Evolutionary conservation across 371 early-diverging fungal species (phyloP).

Genomic region (Mortierella sp.): DNA sequence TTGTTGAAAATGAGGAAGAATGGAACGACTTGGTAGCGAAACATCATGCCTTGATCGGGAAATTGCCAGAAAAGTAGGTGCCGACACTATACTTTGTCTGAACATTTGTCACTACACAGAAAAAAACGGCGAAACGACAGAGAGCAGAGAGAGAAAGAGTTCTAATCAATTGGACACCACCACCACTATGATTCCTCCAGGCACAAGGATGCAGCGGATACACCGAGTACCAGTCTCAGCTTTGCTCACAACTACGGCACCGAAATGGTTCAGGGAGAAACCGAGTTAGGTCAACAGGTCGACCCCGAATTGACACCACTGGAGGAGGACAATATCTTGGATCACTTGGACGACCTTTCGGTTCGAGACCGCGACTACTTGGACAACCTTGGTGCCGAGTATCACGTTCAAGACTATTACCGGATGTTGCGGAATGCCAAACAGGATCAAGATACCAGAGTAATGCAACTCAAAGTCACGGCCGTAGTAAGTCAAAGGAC

Average conservation of each 20-base stretch:
- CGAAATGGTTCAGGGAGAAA: slow-evolving; percentile 1
- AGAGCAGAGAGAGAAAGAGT: too few species aligned
- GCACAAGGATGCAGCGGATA: slow-evolving; percentile 4
- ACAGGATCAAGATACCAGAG: slow-evolving; percentile 31
- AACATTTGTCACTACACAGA: neutral
- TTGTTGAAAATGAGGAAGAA: slow-evolving; percentile 42
- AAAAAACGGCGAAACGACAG: neutral
- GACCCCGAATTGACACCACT: slow-evolving; percentile 22
- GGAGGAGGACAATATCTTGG: slow-evolving; percentile 46
- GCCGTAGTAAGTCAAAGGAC: slow-evolving; percentile 28
- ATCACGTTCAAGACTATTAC: slow-evolving; percentile 32
- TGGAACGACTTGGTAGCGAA: slow-evolving; percentile 49
- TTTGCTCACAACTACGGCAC: slow-evolving; percentile 46
- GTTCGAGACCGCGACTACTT: slow-evolving; percentile 24
- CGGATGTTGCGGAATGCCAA: slow-evolving; percentile 23
- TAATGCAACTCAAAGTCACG: slow-evolving; percentile 39
- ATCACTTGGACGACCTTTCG: slow-evolving; percentile 35
- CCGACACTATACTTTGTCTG: neutral
- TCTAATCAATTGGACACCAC: too few species aligned
- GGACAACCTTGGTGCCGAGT: slow-evolving; percentile 26
- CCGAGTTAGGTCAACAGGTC: neutral
- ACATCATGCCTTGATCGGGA: slow-evolving; percentile 47
- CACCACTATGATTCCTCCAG: too few species aligned
- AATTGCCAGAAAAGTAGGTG: slow-evolving; percentile 30
- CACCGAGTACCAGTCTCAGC: neutral